Percentiles rank a stretch among this genome's conserved stretches.
Evolutionary conservation across 768 basidiomycete species (phyloP).

Genomic region (Xanthoconium stramineum): DNA sequence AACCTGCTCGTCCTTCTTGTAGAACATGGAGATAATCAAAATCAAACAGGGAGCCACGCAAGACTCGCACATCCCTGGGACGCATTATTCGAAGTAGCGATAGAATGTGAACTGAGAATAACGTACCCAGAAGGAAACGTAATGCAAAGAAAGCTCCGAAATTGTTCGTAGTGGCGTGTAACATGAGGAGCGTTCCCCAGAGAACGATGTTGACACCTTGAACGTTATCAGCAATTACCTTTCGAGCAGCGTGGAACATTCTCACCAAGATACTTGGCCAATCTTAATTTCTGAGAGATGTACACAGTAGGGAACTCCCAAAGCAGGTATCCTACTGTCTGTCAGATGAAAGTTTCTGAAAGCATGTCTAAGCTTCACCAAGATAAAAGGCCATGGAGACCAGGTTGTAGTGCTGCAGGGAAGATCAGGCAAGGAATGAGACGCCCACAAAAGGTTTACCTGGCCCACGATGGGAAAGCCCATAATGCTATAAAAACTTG

Average conservation of each 20-base stretch:
- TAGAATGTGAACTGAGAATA: background rate
- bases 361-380: slow-evolving; percentile 32
- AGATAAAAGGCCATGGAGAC: slow-evolving; percentile 64
- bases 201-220: slow-evolving; percentile 54
- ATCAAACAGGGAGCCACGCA: slow-evolving; percentile 52
- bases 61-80: slow-evolving; percentile 61
- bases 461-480: slow-evolving; percentile 62
- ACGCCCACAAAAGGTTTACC: slow-evolving; percentile 30
- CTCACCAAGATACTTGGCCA: slow-evolving; percentile 61
- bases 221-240: background rate
- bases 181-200: slow-evolving; percentile 59
- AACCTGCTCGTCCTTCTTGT: slow-evolving; percentile 65
- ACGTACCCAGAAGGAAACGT: slow-evolving; percentile 55
- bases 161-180: slow-evolving; percentile 53
- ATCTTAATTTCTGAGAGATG: slow-evolving; percentile 55
- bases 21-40: slow-evolving; percentile 54
- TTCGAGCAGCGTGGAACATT: background rate
- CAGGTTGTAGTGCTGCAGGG: slow-evolving; percentile 54
- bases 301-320: slow-evolving; percentile 69
- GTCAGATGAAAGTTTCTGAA: background rate
- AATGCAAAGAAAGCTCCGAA: slow-evolving; percentile 63
- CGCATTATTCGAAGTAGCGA: background rate
- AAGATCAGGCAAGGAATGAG: slow-evolving; percentile 1
- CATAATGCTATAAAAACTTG: slow-evolving; percentile 47
- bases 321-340: slow-evolving; percentile 45